These are phyloP conservation scores for Mycena venus DNA, from an alignment of 768 basidiomycete species.

Conservation along the genomic window DNA sequence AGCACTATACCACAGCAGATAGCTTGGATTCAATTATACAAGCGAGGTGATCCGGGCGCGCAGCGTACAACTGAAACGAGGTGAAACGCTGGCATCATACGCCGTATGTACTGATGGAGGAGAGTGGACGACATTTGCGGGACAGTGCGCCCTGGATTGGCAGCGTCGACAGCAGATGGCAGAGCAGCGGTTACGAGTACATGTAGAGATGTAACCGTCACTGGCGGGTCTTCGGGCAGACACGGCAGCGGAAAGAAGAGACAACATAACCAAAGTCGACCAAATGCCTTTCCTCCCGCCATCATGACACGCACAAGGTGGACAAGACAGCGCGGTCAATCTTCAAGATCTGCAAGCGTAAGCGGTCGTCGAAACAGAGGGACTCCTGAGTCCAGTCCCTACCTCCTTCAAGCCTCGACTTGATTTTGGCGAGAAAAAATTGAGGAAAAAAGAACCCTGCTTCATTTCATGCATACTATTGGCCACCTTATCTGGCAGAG, in stretches of 20 bases:
- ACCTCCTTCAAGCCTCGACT: too few relatives aligned
- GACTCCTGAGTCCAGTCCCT: too few relatives aligned
- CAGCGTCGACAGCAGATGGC: neutral
- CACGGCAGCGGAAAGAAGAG: neutral
- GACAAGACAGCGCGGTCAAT: neutral
- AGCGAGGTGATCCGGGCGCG: constrained; percentile 7
- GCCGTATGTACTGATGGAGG: neutral
- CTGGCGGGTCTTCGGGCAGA: too few relatives aligned
- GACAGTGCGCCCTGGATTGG: constrained; percentile 22
- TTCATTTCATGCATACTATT: too few relatives aligned
- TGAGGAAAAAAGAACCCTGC: too few relatives aligned
- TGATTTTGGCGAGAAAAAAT: too few relatives aligned
- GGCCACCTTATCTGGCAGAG: constrained; percentile 6
- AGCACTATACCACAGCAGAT: neutral
- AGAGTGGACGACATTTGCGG: neutral
- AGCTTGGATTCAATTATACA: neutral
- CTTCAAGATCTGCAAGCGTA: too few relatives aligned
- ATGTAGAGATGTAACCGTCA: too few relatives aligned
- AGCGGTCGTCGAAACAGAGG: too few relatives aligned
- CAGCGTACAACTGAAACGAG: neutral
- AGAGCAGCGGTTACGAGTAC: neutral
- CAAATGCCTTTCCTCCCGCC: neutral
- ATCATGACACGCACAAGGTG: too few relatives aligned
- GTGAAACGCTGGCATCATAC: constrained; percentile 18
- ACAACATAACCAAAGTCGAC: neutral